Evolutionary conservation across 768 basidiomycete genomes (phyloP).

Genomic region (Suillus tomentosus): DNA sequence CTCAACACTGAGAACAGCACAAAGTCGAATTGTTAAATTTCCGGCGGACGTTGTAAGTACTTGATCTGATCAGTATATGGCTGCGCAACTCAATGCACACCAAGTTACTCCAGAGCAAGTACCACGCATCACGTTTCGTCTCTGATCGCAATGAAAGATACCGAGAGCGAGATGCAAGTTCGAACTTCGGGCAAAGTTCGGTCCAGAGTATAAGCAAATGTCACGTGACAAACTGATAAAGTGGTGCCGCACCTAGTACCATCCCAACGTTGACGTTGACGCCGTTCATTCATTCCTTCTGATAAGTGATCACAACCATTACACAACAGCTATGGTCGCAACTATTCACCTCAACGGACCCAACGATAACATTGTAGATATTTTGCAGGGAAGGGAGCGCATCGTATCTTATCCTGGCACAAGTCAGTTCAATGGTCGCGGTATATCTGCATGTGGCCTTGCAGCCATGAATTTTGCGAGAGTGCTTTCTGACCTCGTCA

Average conservation of each 20-base stretch:
- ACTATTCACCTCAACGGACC: slow-evolving; percentile 51
- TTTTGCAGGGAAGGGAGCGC: slow-evolving; percentile 34
- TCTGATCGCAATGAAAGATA: not conserved
- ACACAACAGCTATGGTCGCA: slow-evolving; percentile 41
- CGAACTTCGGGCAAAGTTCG: not conserved
- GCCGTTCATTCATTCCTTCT: not conserved
- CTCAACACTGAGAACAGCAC: no score
- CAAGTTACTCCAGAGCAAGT: not conserved
- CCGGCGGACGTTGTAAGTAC: no score
- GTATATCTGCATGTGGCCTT: slow-evolving; percentile 61
- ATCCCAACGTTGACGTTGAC: no score
- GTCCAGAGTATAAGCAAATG: no score
- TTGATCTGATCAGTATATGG: no score
- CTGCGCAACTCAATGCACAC: not conserved
- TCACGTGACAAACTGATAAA: no score
- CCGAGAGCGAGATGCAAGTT: no score
- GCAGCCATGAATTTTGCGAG: slow-evolving; percentile 68
- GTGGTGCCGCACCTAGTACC: no score
- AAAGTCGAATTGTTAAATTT: no score
- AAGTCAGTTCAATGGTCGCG: slow-evolving; percentile 55
- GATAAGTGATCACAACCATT: not conserved
- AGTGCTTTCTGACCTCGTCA: slow-evolving; percentile 21
- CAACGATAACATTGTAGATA: slow-evolving; percentile 34
- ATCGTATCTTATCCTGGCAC: slow-evolving; percentile 51
- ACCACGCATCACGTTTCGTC: not conserved